Evolutionary conservation across 2,329 filamentous ascomycete genomes (phyloP), one percentile per base, ranked within the genome.

Genomic region (Pseudogymnoascus sp.): DNA sequence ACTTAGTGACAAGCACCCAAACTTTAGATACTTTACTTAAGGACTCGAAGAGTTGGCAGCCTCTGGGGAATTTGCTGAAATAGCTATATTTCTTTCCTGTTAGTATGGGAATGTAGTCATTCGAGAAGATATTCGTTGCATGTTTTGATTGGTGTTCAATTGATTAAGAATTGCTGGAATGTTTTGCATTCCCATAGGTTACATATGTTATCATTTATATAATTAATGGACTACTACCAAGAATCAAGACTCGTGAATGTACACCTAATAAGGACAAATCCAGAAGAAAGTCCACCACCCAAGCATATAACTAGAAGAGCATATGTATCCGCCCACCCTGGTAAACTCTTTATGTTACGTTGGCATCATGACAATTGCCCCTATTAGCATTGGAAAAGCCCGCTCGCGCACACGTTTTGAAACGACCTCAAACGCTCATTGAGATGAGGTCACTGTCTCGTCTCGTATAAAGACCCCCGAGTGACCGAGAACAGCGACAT

Each of bases 11-110:
- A 0, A 79, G 75, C 60, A 80, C 81, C 41, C 82, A 81, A 61
- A 74, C 74, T 13, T 76, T 75, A 4, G 81, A 81, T 69, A 79
- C 82, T 78, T 82, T 80, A 60, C 77, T 78, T 0, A 67, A 71
- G 41, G 16, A 8, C 19, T 48, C 4, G 6, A 14, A 14, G 5
- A 45, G 13, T 25, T 14, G 43, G 43, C 5, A 25, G 21, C 19
- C 6, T 48, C 43, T n/a, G 11, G 13, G 13, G 13, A 48, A 48
- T 48, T 14, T 14, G 21, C 21, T 19, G 16, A 25, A 48, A 48
- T 45, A 45, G 4, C 19, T 45, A 13, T 13, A 45, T 45, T 21
- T 45, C 4, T 23, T 45, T 21, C 6, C 10, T 21, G 11, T 43
- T 43, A 45, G 41, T 45, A 45, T 45, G 6, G 7, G 7, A 21